Conservation (phyloP, 2,329 filamentous ascomycete species). For the Trichoderma polysporum region DNA sequence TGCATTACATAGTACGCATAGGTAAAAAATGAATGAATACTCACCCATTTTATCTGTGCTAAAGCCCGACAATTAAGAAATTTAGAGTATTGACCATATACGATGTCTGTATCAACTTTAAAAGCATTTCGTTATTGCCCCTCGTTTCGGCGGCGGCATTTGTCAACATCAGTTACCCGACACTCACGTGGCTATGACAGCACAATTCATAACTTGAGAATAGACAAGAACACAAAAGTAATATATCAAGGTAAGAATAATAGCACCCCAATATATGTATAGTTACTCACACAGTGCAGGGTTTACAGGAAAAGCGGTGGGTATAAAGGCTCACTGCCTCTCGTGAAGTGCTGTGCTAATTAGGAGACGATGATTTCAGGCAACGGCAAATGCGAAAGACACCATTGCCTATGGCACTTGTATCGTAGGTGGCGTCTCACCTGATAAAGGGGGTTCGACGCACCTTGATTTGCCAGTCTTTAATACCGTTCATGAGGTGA, state of each 20-base stretch:
- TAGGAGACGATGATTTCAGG: conserved; percentile 26
- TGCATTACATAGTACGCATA: no score
- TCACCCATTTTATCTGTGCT: neutral
- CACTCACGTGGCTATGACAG: conserved; percentile 24
- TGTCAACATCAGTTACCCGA: conserved; percentile 28
- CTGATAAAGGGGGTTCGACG: conserved; percentile 35
- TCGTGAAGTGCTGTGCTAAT: neutral
- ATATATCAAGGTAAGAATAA: conserved; percentile 36
- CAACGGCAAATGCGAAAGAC: conserved; percentile 39
- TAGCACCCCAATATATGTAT: no score
- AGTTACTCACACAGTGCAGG: conserved; percentile 27
- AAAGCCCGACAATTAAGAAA: neutral
- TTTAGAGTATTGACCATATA: neutral
- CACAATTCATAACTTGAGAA: conserved; percentile 34
- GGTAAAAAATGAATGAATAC: neutral
- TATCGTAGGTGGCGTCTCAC: conserved; percentile 41
- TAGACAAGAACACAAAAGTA: conserved; percentile 33
- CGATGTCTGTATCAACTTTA: neutral
- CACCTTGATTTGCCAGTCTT: conserved; percentile 40
- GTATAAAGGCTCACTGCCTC: neutral
- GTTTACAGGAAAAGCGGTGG: conserved; percentile 41
- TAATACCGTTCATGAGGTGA: conserved; percentile 35
- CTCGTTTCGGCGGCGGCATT: neutral
- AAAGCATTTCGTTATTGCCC: neutral
- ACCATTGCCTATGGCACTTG: conserved; percentile 41